Evolutionary conservation across 148 eudicot species (phyloP), one percentile per base, ranked within the genome.

Genomic region (Rhododendron henanense): DNA sequence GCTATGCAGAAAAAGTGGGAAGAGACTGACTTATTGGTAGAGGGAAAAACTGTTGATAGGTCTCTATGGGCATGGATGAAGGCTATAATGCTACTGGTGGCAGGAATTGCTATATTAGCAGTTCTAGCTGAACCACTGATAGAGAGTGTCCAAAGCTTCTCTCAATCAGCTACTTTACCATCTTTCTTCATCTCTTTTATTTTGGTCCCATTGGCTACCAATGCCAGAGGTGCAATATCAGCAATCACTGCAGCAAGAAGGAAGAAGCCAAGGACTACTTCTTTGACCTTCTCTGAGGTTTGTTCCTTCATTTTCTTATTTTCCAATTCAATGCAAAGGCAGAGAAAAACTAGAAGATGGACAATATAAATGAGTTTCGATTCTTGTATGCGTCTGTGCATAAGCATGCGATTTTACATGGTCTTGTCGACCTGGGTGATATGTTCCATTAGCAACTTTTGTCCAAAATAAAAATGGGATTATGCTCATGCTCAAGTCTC

Each of bases 91-190:
- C 88, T 85, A 13, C 10, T 89, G 84, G 82, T 89, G 55, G 31
- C 88, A 39, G 91, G 91, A 41, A 79, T 90, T 51, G 83, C 59
- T 4, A 86, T 90, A 41, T 75, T 90, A 31, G 90, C 84, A 16
- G 73, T 90, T 53, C 86, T 90, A 79, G 91, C 91, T 2, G 91
- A 90, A 51, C 91, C 91, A 35, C 91, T 90, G 41, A 90, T 88
- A 45, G 28, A 88, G 4, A 90, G 91, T 75, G 90, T 90, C 25
- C 87, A 87, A 35, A 57, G 41, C 53, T 79, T 90, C 41, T 90
- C 91, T 6, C 11, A 41, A 19, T 39, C 88, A 21, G 88, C 90
- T 21, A 71, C 19, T 11, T 1, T 90, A 10, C 82, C 88, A 3
- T 79, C 91, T 1, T 90, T 90, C 47, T 88, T 84, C 44, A 50